Evolutionary conservation across 495 filamentous ascomycete species (phyloP).

Genomic region (Penicillium salamii): DNA sequence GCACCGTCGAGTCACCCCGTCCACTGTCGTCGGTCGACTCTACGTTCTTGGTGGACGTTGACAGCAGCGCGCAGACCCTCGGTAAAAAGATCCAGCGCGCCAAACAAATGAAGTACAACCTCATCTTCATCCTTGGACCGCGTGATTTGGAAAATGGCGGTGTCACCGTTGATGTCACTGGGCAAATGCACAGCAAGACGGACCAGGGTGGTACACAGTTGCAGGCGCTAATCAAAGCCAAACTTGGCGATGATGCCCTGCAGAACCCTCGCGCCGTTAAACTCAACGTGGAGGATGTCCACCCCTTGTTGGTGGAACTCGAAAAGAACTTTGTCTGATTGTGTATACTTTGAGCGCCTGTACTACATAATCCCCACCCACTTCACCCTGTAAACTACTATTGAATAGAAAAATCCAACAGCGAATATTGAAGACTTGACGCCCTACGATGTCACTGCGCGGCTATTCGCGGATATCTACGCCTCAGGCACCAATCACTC

Average conservation of each 20-base stretch:
- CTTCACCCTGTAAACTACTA: slow-evolving; percentile 7
- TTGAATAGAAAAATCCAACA: neutral
- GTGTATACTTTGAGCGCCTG: slow-evolving; percentile 3
- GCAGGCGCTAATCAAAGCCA: slow-evolving; percentile 27
- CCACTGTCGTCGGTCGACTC: slow-evolving; percentile 41
- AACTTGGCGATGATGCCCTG: slow-evolving; percentile 28
- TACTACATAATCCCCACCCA: slow-evolving; percentile 7
- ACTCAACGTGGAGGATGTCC: slow-evolving; percentile 36
- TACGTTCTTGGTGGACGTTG: slow-evolving; percentile 68
- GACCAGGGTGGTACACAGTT: slow-evolving; percentile 28
- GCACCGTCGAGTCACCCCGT: slow-evolving; percentile 20
- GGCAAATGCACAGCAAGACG: slow-evolving; percentile 43
- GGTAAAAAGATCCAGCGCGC: slow-evolving; percentile 70
- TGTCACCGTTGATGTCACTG: slow-evolving; percentile 45
- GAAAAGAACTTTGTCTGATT: slow-evolving; percentile 36
- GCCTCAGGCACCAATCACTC: slow-evolving; percentile 13
- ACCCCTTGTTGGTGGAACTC: slow-evolving; percentile 38
- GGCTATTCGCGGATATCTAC: slow-evolving; percentile 18
- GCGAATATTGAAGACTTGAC: neutral
- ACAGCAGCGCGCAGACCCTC: slow-evolving; percentile 60
- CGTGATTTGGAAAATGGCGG: slow-evolving; percentile 45
- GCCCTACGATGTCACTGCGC: neutral
- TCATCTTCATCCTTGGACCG: slow-evolving; percentile 71
- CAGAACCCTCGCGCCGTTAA: slow-evolving; percentile 40
- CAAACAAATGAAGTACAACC: slow-evolving; percentile 67